Percentiles rank a stretch among this genome's conserved stretches.
Evolutionary conservation across 768 basidiomycete species (phyloP).

Genomic region (Lactifluus subvellereus): DNA sequence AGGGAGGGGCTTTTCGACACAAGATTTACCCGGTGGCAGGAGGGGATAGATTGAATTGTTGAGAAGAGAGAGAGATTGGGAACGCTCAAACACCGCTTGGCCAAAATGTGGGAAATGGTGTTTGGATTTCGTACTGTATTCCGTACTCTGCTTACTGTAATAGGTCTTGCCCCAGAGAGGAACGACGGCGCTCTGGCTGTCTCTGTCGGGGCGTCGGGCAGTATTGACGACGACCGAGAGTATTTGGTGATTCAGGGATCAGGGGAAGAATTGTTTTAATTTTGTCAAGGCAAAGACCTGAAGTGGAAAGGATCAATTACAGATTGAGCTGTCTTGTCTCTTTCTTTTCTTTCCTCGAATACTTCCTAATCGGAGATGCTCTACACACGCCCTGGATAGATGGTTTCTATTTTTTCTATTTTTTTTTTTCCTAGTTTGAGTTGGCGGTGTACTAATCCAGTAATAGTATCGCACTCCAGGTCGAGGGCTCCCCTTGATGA

Average conservation of each 20-base stretch:
- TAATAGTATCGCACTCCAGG: background rate
- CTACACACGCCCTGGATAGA: too few species aligned
- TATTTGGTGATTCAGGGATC: too few species aligned
- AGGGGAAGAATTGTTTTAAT: too few species aligned
- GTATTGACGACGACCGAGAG: too few species aligned
- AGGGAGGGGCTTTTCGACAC: background rate
- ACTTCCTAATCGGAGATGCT: background rate
- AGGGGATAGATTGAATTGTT: too few species aligned
- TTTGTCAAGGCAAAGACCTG: background rate
- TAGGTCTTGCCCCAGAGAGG: background rate
- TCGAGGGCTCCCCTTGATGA: background rate
- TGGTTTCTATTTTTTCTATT: background rate
- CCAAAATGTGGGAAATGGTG: background rate
- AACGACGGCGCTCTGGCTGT: too few species aligned
- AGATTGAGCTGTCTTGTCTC: too few species aligned
- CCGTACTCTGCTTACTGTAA: background rate
- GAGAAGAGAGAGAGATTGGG: background rate
- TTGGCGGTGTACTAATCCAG: background rate
- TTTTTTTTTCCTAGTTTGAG: background rate
- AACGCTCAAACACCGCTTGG: background rate
- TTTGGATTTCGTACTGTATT: background rate
- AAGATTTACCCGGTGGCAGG: too few species aligned
- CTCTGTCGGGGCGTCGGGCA: too few species aligned
- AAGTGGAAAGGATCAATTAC: background rate
- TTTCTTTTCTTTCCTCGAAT: background rate